Evolutionary conservation across 75 land plant genomes (phyloP).

Genomic region (Chamaecyparis obtusa): DNA sequence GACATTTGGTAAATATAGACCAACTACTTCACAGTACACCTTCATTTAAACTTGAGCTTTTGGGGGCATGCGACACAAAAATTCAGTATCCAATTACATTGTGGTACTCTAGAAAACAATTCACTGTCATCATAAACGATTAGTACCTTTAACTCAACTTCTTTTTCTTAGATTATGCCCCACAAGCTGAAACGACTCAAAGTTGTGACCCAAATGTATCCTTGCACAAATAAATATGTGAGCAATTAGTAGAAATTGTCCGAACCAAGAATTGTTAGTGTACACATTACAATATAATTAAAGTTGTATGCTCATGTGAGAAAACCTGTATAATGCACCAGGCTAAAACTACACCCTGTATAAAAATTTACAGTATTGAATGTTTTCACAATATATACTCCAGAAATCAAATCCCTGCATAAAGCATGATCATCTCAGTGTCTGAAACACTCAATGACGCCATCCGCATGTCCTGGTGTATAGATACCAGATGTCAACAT

Average conservation of each 20-base stretch:
- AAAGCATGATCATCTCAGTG: not conserved
- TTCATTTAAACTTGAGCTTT: not conserved
- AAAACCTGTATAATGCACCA: conserved; percentile 5
- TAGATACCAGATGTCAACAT: not conserved
- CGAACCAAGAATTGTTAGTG: not conserved
- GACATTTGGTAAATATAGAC: not conserved
- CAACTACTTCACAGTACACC: not conserved
- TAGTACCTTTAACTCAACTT: not conserved
- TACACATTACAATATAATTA: not conserved
- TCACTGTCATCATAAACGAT: not conserved
- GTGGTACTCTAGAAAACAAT: not conserved
- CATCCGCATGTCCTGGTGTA: not conserved
- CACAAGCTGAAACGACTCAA: not conserved
- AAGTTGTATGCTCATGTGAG: not conserved
- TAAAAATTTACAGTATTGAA: conserved; percentile 5
- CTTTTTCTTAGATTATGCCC: not conserved
- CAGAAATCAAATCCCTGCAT: not conserved
- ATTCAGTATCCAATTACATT: not conserved
- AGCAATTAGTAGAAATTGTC: not conserved
- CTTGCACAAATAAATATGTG: not conserved
- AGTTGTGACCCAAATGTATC: not conserved
- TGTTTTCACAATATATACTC: not conserved
- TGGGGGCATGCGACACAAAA: not conserved
- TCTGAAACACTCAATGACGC: not conserved
- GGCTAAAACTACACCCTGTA: not conserved